phyloP scores from a whole-genome alignment of 2,329 filamentous ascomycete species.

The Exophiala xenobiotica region DNA sequence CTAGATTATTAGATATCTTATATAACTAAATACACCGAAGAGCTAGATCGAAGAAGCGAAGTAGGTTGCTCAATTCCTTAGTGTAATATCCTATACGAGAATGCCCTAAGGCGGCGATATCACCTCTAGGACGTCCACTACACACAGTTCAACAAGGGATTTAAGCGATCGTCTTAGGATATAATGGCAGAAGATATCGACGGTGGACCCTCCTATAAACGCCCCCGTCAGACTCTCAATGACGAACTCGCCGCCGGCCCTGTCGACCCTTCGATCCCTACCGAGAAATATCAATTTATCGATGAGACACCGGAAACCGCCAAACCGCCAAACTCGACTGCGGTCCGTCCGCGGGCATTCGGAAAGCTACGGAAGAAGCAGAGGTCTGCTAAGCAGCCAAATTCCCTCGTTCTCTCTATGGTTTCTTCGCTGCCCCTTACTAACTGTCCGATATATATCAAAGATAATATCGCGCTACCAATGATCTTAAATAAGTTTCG shows the following conservation, averaged over 20 bases:
- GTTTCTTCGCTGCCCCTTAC: constrained; percentile 1
- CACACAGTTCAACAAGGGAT: constrained; percentile 6
- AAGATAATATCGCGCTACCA: constrained; percentile 1
- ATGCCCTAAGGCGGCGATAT: constrained; percentile 4
- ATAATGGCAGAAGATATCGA: constrained; percentile 4
- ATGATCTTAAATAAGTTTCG: constrained; percentile 32
- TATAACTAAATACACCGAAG: constrained; percentile 6
- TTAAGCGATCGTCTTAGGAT: too few species aligned
- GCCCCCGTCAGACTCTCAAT: constrained; percentile 6
- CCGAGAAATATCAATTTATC: constrained; percentile 9
- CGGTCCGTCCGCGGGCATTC: neutral
- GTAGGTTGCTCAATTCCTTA: constrained; percentile 8
- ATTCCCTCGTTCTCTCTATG: constrained; percentile 5
- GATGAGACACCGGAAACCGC: constrained; percentile 5
- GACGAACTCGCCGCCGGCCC: constrained; percentile 2
- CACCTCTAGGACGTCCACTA: constrained; percentile 7
- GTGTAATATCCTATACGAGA: constrained; percentile 7
- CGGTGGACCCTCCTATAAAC: constrained; percentile 3
- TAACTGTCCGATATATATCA: constrained; percentile 3
- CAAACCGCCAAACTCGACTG: constrained; percentile 6
- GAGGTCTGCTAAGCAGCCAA: constrained; percentile 2
- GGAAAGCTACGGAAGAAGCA: constrained; percentile 8
- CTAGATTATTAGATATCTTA: constrained; percentile 7
- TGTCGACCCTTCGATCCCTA: constrained; percentile 6
- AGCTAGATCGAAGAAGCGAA: too few species aligned